Evolutionary conservation across 2,329 filamentous ascomycete species (phyloP).

Genomic region (Sphaerulina musiva): DNA sequence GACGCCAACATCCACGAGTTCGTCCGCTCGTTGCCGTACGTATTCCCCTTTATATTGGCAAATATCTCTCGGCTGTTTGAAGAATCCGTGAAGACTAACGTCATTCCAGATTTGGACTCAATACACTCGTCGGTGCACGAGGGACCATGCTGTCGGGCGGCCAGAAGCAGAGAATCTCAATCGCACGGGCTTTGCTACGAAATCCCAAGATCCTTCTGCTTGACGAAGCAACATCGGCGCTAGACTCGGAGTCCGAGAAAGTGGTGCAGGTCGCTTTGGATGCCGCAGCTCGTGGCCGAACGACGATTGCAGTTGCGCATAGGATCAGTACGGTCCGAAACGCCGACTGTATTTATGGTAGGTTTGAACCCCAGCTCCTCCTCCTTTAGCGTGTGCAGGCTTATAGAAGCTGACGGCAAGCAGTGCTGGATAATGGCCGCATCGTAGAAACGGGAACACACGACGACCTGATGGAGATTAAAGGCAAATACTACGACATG

Average conservation of each 20-base stretch:
- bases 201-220: constrained; percentile 37
- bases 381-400: no score
- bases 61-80: constrained; percentile 57
- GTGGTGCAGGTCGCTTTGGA: constrained; percentile 37
- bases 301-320: constrained; percentile 42
- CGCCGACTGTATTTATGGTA: neutral
- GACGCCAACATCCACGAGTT: no score
- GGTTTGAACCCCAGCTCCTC: no score
- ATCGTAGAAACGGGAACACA: neutral
- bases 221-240: constrained; percentile 39
- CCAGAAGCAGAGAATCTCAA: constrained; percentile 38
- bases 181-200: constrained; percentile 38
- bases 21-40: no score
- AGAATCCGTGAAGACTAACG: constrained; percentile 42
- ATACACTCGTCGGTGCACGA: constrained; percentile 45
- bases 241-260: constrained; percentile 40
- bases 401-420: no score
- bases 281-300: constrained; percentile 27
- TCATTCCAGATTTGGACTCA: constrained; percentile 47
- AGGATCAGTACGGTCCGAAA: constrained; percentile 35
- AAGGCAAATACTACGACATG: neutral
- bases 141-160: constrained; percentile 38
- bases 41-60: constrained; percentile 44
- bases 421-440: neutral
- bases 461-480: neutral